Evolutionary conservation across 306 rosid species (phyloP), one percentile per base, ranked within the genome.

Genomic region (Quercus alba): DNA sequence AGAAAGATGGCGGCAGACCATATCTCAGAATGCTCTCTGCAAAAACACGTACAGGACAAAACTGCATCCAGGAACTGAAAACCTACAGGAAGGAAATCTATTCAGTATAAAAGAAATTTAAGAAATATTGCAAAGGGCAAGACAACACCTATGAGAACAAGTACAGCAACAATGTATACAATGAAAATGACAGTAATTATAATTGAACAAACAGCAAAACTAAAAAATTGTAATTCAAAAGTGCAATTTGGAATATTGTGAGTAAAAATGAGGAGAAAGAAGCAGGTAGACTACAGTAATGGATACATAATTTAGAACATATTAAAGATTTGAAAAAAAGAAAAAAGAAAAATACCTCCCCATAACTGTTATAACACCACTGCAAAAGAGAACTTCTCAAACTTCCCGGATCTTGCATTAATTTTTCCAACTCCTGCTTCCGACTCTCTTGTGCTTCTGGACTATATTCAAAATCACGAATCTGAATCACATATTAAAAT

Each of bases 61-160:
- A 94, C 87, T 94, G 98, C 98, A 94, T 94, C 98, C 94, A 92
- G 84, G 98, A 92, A 87, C 91, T 90, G 80, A 94, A 92, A 84
- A 94, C 98, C 98, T 94, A 73, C 67, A 79, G 59, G 58, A 72
- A 72, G 75, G 74, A 79, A 77, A 63, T 73, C 74, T n/a, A 75
- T 66, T 69, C n/a, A 38, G 72, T 69, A 2, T 6, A 6, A 82
- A 49, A 41, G 76, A 64, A 77, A 76, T 77, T 19, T 30, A 49
- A 10, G 30, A 56, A 51, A 81, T 77, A 72, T 21, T 14, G 72
- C 51, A 17, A 59, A 74, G 61, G 23, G 41, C 20, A 72, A 25
- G 18, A 56, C 18, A 54, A n/a, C 62, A 78, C 28, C 52, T 14
- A 54, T 28, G 5, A 30, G 9, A 74, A 14, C 12, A 56, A 9